These are phyloP conservation scores for Serendipita vermifera DNA, from an alignment of 768 basidiomycete species.

Conservation along the genomic window DNA sequence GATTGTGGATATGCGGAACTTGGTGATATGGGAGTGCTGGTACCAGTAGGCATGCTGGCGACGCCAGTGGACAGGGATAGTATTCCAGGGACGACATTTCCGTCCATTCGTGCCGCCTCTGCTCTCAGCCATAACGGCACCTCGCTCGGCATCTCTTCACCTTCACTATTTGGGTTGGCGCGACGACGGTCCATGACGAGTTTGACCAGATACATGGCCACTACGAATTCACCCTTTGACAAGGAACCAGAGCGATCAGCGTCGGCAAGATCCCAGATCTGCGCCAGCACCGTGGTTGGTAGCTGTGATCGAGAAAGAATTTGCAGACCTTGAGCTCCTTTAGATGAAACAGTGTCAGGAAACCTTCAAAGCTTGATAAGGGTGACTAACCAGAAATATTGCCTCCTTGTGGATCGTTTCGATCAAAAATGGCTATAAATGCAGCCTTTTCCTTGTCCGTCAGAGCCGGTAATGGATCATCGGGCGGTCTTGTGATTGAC, in stretches of 20 bases:
- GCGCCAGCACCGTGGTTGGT: neutral
- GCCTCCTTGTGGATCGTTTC: slow-evolving; percentile 6
- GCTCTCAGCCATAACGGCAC: neutral
- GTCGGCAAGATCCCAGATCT: slow-evolving; percentile 13
- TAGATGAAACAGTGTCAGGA: neutral
- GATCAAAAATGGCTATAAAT: slow-evolving; percentile 4
- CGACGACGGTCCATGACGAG: neutral
- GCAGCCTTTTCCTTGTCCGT: neutral
- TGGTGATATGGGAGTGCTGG: no score
- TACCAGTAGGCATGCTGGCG: no score
- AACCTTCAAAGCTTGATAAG: neutral
- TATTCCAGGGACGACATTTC: no score
- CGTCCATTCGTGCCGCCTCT: neutral
- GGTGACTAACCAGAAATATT: neutral
- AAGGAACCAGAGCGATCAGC: neutral
- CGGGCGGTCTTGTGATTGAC: neutral
- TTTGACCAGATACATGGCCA: slow-evolving; percentile 13
- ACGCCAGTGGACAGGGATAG: no score
- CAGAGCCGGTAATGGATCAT: neutral
- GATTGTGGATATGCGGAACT: no score
- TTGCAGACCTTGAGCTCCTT: slow-evolving; percentile 1
- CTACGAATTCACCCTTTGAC: slow-evolving; percentile 7
- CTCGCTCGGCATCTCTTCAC: neutral
- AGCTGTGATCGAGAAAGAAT: slow-evolving; percentile 10
- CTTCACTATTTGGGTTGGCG: no score